Evolutionary conservation across 257 asterid genomes (phyloP).

Genomic region (Cynanchum wilfordii): DNA sequence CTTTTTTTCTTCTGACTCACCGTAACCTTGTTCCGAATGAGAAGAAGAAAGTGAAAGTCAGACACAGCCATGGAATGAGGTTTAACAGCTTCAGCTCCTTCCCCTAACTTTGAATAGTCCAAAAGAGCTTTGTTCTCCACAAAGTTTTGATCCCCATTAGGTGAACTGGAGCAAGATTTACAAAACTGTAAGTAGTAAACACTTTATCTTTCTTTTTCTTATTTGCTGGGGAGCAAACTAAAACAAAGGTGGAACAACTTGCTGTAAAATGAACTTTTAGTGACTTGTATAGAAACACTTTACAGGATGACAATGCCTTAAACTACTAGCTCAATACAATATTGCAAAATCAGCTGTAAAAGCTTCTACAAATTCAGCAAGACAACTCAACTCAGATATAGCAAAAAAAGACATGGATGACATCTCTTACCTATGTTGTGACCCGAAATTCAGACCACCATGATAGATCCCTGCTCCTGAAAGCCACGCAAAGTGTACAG

Average conservation of each 20-base stretch:
- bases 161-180: conserved; percentile 51
- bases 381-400: not conserved
- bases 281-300: not conserved
- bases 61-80: conserved; percentile 92
- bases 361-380: not conserved
- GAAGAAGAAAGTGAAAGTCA: conserved; percentile 96
- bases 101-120: conserved; percentile 71
- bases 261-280: not conserved
- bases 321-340: not conserved
- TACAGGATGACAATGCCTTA: not conserved
- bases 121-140: conserved; percentile 98
- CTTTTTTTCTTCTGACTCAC: conserved; percentile 36
- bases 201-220: not conserved
- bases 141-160: conserved; percentile 92
- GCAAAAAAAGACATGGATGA: conserved; percentile 11
- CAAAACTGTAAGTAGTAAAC: conserved; percentile 21
- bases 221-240: not conserved
- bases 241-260: not conserved
- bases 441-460: conserved; percentile 95
- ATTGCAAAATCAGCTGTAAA: not conserved
- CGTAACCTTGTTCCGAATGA: conserved; percentile 90
- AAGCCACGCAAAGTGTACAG: conserved; percentile 95
- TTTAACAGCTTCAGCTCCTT: conserved; percentile 77
- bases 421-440: conserved; percentile 58
- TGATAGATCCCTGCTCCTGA: conserved; percentile 99